Evolutionary conservation across 2,329 filamentous ascomycete genomes (phyloP), one percentile per base, ranked within the genome.

Genomic region (Cytospora leucostoma): DNA sequence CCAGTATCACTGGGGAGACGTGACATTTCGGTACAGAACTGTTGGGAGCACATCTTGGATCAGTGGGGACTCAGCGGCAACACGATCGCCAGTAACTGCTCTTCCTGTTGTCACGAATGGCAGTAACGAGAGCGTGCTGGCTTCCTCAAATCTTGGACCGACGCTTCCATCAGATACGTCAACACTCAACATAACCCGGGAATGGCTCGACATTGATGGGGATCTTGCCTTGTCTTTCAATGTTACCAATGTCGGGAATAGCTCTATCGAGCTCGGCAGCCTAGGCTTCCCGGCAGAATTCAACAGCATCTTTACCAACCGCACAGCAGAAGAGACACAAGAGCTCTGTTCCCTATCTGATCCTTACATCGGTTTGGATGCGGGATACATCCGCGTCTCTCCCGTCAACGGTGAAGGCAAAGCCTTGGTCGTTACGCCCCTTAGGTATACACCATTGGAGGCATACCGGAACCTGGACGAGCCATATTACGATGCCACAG

Each of bases 231-330:
- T 88, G 4, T 76, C 76, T 17, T 82, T 86, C 70, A 84, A 78
- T 2, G 67, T 86, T 21, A 75, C 74, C 11, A 87, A 86, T 64
- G 71, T 71, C 0, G 79, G 71, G 0, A 67, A 68, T 0, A 66
- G 69, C 0, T 64, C 73, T 0, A 62, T 87, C 3, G 84, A 87
- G 63, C 71, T 88, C 6, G 85, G 85, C 1, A 80, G 80, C 55
- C 74, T 87, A 1, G 85, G 84, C 0, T 80, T 88, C 57, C 84
- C 84, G 0, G 78, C 83, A 21, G 83, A 85, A 69, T 85, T 87
- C 74, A 87, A 87, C 73, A 87, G 82, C 70, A 86, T 88, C 67
- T 87, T 87, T 68, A 84, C 79, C 13, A 75, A 76, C 52, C 78
- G 83, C 10, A 71, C 74, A 1, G 78, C 83, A 0, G 73, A 74